Percentiles rank a stretch among this genome's conserved stretches.
Conservation (phyloP, 768 basidiomycete genomes). For the Agaricus blazei region DNA sequence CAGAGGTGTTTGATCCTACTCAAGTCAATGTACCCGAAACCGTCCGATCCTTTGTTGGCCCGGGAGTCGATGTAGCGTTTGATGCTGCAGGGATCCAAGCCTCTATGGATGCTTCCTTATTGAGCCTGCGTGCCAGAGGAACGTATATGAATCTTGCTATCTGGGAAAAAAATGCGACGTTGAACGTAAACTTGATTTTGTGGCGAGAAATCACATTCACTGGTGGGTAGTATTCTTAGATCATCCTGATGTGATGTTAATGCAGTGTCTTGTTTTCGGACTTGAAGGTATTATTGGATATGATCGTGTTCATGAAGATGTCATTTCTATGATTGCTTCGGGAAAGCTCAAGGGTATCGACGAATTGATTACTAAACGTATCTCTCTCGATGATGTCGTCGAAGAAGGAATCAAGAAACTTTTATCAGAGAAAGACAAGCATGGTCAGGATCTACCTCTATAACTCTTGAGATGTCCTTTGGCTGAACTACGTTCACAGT, state of each 20-base stretch:
- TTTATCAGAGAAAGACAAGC: constrained; percentile 32
- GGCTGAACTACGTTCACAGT: constrained; percentile 16
- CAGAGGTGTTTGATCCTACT: constrained; percentile 30
- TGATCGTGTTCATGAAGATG: constrained; percentile 31
- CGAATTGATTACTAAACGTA: constrained; percentile 37
- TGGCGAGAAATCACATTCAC: constrained; percentile 32
- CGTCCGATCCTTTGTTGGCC: constrained; percentile 22
- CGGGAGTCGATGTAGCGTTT: constrained; percentile 40
- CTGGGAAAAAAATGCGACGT: constrained; percentile 31
- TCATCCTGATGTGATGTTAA: no score
- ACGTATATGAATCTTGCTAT: constrained; percentile 37
- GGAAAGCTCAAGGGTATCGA: constrained; percentile 36
- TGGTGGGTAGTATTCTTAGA: constrained; percentile 20
- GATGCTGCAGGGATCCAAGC: constrained; percentile 40
- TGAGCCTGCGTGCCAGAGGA: constrained; percentile 33
- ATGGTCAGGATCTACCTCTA: constrained; percentile 25
- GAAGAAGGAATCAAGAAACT: constrained; percentile 37
- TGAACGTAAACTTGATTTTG: constrained; percentile 31
- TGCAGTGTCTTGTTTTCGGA: no score
- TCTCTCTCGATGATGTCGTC: constrained; percentile 36
- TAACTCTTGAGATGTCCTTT: background rate
- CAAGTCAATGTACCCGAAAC: constrained; percentile 22
- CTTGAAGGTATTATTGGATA: constrained; percentile 31
- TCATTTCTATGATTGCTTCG: constrained; percentile 31
- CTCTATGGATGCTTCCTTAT: constrained; percentile 30